Evolutionary conservation across 768 basidiomycete genomes (phyloP).

Genomic region (Leccinum sublutescens): DNA sequence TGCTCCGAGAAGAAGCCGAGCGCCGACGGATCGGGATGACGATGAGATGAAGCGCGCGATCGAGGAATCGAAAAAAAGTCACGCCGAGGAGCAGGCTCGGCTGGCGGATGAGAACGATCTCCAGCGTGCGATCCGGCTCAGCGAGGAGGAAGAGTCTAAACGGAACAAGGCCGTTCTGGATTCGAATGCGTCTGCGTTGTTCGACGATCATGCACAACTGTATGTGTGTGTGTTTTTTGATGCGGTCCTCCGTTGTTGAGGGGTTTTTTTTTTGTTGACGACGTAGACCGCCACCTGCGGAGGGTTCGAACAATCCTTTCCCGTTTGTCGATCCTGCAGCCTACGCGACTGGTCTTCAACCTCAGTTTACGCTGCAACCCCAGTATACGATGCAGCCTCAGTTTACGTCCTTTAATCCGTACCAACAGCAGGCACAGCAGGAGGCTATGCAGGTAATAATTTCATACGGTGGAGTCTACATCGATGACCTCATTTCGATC

Average conservation of each 20-base stretch:
- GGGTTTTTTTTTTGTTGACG: not conserved
- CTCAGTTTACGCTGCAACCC: constrained; percentile 78
- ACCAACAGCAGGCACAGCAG: constrained; percentile 90
- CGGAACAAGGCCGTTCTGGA: constrained; percentile 70
- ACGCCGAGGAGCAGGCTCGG: constrained; percentile 65
- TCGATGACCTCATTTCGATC: constrained; percentile 8
- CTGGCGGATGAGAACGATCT: constrained; percentile 80
- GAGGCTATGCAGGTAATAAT: constrained; percentile 66
- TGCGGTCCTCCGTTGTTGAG: constrained; percentile 2
- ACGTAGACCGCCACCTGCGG: constrained; percentile 32
- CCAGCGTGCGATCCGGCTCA: constrained; percentile 75
- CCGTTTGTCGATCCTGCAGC: constrained; percentile 60
- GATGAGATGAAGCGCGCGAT: constrained; percentile 86
- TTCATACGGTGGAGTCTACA: not conserved
- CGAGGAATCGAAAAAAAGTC: constrained; percentile 79
- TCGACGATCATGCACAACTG: constrained; percentile 85
- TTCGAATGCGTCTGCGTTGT: constrained; percentile 70
- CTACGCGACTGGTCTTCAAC: constrained; percentile 56
- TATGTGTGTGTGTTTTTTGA: constrained; percentile 42
- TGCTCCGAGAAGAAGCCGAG: constrained; percentile 20
- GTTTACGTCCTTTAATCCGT: constrained; percentile 91
- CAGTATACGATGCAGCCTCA: constrained; percentile 78
- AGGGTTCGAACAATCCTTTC: constrained; percentile 52
- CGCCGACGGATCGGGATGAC: constrained; percentile 53
- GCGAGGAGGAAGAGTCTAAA: constrained; percentile 86